Evolutionary conservation across 2,329 filamentous ascomycete genomes (phyloP).

Genomic region (Curvularia sp.): DNA sequence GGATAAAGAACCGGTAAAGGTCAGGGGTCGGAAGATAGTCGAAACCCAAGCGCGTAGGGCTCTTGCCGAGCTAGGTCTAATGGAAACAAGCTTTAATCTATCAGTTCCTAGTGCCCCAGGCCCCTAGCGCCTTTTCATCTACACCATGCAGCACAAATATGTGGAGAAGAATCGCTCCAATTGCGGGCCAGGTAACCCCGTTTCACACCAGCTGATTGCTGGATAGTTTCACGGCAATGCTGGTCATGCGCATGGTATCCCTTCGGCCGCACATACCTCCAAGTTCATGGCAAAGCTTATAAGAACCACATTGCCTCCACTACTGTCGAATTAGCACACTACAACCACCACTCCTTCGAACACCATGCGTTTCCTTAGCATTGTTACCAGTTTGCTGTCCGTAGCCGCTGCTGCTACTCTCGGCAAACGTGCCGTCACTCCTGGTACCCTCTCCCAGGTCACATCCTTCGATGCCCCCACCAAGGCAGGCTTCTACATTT

Average conservation of each 20-base stretch:
- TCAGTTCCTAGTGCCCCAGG: neutral
- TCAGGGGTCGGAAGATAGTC: slow-evolving; percentile 9
- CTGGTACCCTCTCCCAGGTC: slow-evolving; percentile 49
- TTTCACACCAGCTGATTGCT: slow-evolving; percentile 14
- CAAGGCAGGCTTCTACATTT: slow-evolving; percentile 62
- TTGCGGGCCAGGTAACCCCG: slow-evolving; percentile 5
- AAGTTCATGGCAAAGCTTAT: slow-evolving; percentile 9
- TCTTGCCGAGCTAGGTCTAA: slow-evolving; percentile 17
- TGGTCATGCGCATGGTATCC: slow-evolving; percentile 9
- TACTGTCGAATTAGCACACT: neutral
- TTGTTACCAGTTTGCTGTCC: slow-evolving; percentile 31
- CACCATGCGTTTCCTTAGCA: slow-evolving; percentile 36
- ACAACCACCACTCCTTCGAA: neutral
- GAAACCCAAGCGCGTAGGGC: slow-evolving; percentile 9
- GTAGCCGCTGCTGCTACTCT: slow-evolving; percentile 33
- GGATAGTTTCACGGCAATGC: slow-evolving; percentile 9
- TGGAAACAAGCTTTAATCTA: slow-evolving; percentile 19
- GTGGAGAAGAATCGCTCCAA: slow-evolving; percentile 18
- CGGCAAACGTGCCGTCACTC: slow-evolving; percentile 36
- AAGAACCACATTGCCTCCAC: slow-evolving; percentile 6
- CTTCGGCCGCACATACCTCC: slow-evolving; percentile 11
- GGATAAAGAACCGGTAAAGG: slow-evolving; percentile 18
- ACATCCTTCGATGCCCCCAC: slow-evolving; percentile 55
- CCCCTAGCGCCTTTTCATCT: slow-evolving; percentile 5
- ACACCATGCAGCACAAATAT: slow-evolving; percentile 7